Conservation (phyloP, 2,329 filamentous ascomycete genomes). For the Diaporthe amygdali region DNA sequence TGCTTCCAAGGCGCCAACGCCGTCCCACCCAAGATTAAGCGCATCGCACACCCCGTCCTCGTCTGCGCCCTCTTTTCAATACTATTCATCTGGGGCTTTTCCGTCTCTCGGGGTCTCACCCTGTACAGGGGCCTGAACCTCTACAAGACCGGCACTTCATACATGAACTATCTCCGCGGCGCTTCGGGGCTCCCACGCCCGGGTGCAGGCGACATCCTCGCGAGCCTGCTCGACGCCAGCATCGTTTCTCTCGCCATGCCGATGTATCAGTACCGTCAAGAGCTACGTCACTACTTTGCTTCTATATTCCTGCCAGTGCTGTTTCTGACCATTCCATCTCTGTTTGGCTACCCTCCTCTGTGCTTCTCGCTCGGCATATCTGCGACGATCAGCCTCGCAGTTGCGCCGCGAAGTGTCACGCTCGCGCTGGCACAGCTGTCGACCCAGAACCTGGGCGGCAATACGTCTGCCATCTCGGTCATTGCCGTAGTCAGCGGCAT, state of each 20-base stretch:
- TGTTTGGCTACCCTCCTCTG: constrained; percentile 61
- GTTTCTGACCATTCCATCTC: constrained; percentile 53
- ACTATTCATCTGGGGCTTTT: constrained; percentile 58
- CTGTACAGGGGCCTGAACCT: constrained; percentile 46
- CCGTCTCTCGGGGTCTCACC: constrained; percentile 42
- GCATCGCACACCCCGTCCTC: constrained; percentile 63
- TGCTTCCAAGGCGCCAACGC: constrained; percentile 55
- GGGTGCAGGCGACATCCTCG: constrained; percentile 64
- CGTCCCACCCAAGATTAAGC: constrained; percentile 52
- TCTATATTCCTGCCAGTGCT: constrained; percentile 60
- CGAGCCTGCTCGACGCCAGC: constrained; percentile 59
- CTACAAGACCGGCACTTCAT: constrained; percentile 59
- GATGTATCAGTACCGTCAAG: constrained; percentile 64
- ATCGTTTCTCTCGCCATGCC: constrained; percentile 65
- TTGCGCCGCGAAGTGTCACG: constrained; percentile 61
- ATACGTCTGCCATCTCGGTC: constrained; percentile 59
- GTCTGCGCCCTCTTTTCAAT: constrained; percentile 59
- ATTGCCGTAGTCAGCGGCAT: constrained; percentile 65
- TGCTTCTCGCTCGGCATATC: constrained; percentile 60
- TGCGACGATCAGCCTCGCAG: constrained; percentile 56
- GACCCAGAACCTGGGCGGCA: constrained; percentile 60
- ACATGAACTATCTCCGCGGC: constrained; percentile 41
- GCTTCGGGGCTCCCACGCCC: constrained; percentile 37
- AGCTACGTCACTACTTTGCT: constrained; percentile 57
- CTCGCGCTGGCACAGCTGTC: constrained; percentile 64